These are phyloP conservation scores for Volvariella surrecta DNA, from an alignment of 1,284 basidiomycete genomes.

Conservation along the genomic window DNA sequence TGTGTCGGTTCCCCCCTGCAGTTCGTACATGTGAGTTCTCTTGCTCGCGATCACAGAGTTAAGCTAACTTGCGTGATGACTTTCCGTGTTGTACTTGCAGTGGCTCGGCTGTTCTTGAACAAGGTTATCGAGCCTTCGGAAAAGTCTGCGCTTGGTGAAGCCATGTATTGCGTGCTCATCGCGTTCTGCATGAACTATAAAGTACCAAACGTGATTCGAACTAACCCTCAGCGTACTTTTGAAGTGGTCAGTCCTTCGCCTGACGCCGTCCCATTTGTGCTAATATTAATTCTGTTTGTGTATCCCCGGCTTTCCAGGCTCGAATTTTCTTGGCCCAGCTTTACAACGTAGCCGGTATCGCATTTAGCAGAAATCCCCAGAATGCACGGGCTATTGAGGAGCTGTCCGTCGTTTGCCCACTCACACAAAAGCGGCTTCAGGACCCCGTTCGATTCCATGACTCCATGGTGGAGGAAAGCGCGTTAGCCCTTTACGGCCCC, in stretches of 20 bases:
- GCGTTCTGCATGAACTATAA: conserved; percentile 9
- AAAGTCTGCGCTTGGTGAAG: conserved; percentile 16
- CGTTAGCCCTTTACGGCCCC: too few relatives aligned
- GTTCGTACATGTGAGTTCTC: conserved; percentile 15
- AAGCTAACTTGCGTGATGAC: neutral
- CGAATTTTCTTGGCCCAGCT: neutral
- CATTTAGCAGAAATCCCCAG: too few relatives aligned
- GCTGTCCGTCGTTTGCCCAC: conserved; percentile 13
- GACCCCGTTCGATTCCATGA: neutral
- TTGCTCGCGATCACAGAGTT: neutral
- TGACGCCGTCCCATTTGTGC: neutral
- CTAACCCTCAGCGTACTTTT: neutral
- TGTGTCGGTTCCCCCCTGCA: conserved; percentile 20
- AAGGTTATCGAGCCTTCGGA: conserved; percentile 13
- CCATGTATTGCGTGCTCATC: conserved; percentile 13
- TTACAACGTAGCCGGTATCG: neutral
- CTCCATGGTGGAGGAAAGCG: too few relatives aligned
- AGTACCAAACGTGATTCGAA: neutral
- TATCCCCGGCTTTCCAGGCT: neutral
- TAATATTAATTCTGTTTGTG: too few relatives aligned
- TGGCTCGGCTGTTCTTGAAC: conserved; percentile 16
- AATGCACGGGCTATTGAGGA: conserved; percentile 12
- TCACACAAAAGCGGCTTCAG: neutral
- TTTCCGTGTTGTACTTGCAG: too few relatives aligned
- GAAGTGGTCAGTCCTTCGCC: neutral